Conservation (phyloP, 2,329 filamentous ascomycete genomes). For the Fusarium mundagurra region DNA sequence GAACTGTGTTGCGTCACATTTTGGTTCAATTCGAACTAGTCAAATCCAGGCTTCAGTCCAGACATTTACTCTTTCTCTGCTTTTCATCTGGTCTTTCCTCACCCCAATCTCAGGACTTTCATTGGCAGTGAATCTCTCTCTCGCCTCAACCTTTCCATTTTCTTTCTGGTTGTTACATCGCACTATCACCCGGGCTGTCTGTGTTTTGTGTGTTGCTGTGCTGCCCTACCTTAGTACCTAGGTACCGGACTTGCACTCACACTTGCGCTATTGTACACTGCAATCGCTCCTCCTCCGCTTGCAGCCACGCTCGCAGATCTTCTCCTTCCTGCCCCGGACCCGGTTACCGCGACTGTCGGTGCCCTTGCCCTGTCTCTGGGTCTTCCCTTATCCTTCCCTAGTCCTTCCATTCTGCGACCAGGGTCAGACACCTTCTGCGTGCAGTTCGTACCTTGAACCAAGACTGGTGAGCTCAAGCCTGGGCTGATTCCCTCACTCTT, state of each 20-base stretch:
- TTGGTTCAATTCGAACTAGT: slow-evolving; percentile 1
- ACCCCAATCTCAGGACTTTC: neutral
- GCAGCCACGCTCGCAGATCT: slow-evolving; percentile 41
- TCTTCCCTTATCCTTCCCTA: slow-evolving; percentile 38
- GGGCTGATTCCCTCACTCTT: slow-evolving; percentile 33
- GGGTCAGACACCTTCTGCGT: slow-evolving; percentile 36
- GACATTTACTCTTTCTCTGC: neutral
- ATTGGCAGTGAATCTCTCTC: neutral
- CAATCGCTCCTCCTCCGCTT: slow-evolving; percentile 38
- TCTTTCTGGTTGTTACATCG: slow-evolving; percentile 13
- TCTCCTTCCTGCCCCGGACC: slow-evolving; percentile 36
- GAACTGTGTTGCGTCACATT: slow-evolving; percentile 4
- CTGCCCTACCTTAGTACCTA: neutral
- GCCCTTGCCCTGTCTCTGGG: slow-evolving; percentile 28
- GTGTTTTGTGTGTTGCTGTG: neutral
- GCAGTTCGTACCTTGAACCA: slow-evolving; percentile 25
- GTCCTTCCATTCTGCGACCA: slow-evolving; percentile 37
- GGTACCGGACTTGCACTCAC: neutral
- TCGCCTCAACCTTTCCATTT: neutral
- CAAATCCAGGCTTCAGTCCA: neutral
- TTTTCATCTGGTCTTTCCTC: slow-evolving; percentile 1
- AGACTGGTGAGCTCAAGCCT: slow-evolving; percentile 35
- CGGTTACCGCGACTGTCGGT: slow-evolving; percentile 37
- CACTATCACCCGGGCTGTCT: slow-evolving; percentile 16
- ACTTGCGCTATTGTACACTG: slow-evolving; percentile 11